phyloP scores from a whole-genome alignment of 768 basidiomycete species.

The Termitomyces bulborhizus region DNA sequence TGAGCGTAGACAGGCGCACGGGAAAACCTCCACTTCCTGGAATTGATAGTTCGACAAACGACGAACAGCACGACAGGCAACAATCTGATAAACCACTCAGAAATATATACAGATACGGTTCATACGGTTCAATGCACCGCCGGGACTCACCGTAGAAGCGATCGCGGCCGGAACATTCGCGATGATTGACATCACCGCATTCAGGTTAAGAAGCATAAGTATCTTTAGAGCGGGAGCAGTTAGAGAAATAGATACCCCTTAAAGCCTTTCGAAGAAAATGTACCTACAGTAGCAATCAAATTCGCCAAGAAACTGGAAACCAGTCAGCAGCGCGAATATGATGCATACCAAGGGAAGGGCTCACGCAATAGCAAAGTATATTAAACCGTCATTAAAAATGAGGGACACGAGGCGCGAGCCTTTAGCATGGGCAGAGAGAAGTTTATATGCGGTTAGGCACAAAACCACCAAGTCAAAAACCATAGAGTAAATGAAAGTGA shows the following conservation, averaged over 20 bases:
- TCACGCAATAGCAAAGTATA: slow-evolving; percentile 69
- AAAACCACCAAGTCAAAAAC: slow-evolving; percentile 62
- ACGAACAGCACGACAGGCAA: slow-evolving; percentile 52
- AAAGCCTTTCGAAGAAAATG: neutral
- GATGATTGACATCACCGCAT: slow-evolving; percentile 69
- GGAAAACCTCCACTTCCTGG: slow-evolving; percentile 43
- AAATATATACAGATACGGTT: neutral
- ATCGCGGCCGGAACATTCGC: slow-evolving; percentile 70
- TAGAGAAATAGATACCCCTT: neutral
- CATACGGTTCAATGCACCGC: neutral
- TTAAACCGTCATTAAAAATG: slow-evolving; percentile 65
- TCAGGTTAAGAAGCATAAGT: slow-evolving; percentile 65
- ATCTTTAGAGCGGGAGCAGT: slow-evolving; percentile 17
- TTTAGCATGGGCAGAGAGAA: slow-evolving; percentile 35
- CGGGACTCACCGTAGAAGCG: slow-evolving; percentile 52
- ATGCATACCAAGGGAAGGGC: slow-evolving; percentile 17
- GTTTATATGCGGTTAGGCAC: slow-evolving; percentile 54
- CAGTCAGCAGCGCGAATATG: neutral
- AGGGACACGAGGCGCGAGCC: slow-evolving; percentile 56
- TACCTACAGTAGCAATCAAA: slow-evolving; percentile 55
- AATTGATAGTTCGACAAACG: slow-evolving; percentile 54
- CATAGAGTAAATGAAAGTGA: slow-evolving; percentile 72
- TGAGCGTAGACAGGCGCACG: slow-evolving; percentile 30
- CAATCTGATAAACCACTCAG: slow-evolving; percentile 39
- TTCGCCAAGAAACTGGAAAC: slow-evolving; percentile 58